phyloP scores from a whole-genome alignment of 2,329 filamentous ascomycete genomes.

The Fusarium globosum region DNA sequence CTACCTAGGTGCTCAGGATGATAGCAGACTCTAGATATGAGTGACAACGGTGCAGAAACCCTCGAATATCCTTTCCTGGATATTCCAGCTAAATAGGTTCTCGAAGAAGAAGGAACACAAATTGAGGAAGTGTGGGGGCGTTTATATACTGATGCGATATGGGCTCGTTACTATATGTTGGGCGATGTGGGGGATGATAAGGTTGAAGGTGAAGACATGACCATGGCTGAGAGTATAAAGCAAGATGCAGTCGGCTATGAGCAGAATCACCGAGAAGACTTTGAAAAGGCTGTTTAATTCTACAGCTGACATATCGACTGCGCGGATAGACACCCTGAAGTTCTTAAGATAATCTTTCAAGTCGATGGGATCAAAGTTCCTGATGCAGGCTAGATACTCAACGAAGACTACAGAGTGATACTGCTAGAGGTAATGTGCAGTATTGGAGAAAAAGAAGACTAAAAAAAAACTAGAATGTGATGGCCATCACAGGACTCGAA shows the following conservation, averaged over 20 bases:
- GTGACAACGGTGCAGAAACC: too few species aligned
- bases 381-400: fast-evolving
- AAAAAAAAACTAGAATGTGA: background rate
- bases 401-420: fast-evolving
- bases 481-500: background rate
- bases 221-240: background rate
- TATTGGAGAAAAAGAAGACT: background rate
- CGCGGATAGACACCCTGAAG: background rate
- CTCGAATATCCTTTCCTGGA: too few species aligned
- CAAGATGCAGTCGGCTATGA: background rate
- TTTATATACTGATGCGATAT: too few species aligned
- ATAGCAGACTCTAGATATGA: too few species aligned
- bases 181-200: background rate
- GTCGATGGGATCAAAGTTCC: background rate
- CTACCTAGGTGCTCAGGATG: too few species aligned
- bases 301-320: too few species aligned
- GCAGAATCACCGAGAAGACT: background rate
- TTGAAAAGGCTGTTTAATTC: background rate
- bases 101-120: too few species aligned
- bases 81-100: background rate
- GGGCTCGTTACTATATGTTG: background rate
- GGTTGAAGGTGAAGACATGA: background rate
- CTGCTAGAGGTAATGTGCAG: background rate
- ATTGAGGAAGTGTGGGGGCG: background rate
- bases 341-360: background rate